Evolutionary conservation across 306 rosid species (phyloP).

Genomic region (Prunus kanzakura): DNA sequence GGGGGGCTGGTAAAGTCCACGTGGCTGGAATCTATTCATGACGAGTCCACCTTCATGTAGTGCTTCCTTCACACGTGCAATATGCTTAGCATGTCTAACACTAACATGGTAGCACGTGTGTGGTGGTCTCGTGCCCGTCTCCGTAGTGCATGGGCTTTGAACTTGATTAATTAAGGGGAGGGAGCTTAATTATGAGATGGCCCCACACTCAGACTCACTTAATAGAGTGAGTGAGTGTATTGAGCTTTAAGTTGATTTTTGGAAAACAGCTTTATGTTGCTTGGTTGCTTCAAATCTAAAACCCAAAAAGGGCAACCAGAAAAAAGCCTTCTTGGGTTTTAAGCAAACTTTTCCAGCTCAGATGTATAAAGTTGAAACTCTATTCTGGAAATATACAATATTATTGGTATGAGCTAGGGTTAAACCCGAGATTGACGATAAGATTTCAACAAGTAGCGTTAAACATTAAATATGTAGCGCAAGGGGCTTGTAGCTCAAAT

Average conservation of each 20-base stretch:
- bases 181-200: not conserved
- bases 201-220: not conserved
- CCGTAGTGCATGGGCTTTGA: constrained; percentile 12
- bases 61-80: constrained; percentile 62
- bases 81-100: constrained; percentile 34
- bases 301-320: not conserved
- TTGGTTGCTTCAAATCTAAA: not conserved
- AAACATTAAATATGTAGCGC: no score
- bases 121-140: constrained; percentile 18
- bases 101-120: constrained; percentile 60
- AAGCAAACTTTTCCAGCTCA: not conserved
- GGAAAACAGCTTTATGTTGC: not conserved
- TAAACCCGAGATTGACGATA: no score
- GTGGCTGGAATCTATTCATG: constrained; percentile 35
- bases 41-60: constrained; percentile 20
- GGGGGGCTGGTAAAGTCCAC: constrained; percentile 37
- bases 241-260: not conserved
- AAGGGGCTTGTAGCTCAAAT: no score
- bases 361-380: not conserved
- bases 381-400: not conserved
- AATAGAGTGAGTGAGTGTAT: not conserved
- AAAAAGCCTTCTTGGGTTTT: not conserved
- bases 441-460: no score
- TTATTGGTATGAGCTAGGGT: no score
- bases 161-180: not conserved